Evolutionary conservation across 2,329 filamentous ascomycete genomes (phyloP).

Genomic region (Clonostachys rosea): DNA sequence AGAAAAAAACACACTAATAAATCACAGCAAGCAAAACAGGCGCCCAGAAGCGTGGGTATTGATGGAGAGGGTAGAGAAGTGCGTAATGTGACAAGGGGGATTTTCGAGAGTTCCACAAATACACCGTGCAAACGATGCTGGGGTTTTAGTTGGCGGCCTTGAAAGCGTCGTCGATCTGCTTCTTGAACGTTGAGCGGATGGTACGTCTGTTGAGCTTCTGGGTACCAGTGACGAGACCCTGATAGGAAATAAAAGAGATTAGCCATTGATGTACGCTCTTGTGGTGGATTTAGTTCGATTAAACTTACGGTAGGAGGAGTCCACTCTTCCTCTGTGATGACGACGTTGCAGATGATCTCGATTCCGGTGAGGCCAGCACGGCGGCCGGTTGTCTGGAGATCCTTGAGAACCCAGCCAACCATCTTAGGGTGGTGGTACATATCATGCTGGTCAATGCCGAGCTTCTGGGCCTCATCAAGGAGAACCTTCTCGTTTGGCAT

Average conservation of each 20-base stretch:
- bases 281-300: not conserved
- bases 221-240: conserved; percentile 58
- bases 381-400: conserved; percentile 61
- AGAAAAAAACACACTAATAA: not conserved
- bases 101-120: no score
- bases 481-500: conserved; percentile 62
- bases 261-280: not conserved
- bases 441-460: conserved; percentile 61
- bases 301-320: conserved; percentile 74
- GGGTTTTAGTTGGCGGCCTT: conserved; percentile 8
- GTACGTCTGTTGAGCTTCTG: conserved; percentile 54
- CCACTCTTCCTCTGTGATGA: conserved; percentile 83
- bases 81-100: no score
- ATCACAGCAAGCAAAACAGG: not conserved
- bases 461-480: conserved; percentile 51
- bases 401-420: conserved; percentile 56
- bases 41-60: no score
- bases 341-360: conserved; percentile 72
- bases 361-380: conserved; percentile 64
- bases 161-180: conserved; percentile 41
- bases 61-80: no score
- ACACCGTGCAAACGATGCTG: no score
- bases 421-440: conserved; percentile 66
- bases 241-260: not conserved
- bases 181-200: conserved; percentile 43